Conservation (phyloP, 441 rosid species). For the Populus tomentosa region DNA sequence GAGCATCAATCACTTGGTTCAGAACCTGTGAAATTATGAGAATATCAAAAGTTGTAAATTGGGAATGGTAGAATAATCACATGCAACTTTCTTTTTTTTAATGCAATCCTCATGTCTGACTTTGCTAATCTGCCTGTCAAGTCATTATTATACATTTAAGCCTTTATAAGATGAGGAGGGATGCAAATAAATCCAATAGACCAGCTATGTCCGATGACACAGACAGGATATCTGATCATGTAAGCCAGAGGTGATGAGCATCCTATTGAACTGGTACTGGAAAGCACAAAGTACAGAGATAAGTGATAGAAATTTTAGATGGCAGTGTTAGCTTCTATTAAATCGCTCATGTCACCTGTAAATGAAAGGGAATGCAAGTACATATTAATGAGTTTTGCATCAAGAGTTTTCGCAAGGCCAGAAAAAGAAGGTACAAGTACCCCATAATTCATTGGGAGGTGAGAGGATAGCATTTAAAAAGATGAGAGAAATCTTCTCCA, state of each 20-base stretch:
- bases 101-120: background rate
- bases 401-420: too few species aligned
- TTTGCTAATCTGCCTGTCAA: background rate
- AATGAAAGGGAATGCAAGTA: too few species aligned
- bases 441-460: too few species aligned
- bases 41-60: constrained; percentile 16
- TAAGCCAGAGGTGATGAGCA: background rate
- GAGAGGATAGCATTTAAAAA: too few species aligned
- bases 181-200: background rate
- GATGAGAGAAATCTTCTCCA: too few species aligned
- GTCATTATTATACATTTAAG: background rate
- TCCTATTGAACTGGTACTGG: background rate
- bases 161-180: background rate
- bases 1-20: constrained; percentile 43
- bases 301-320: too few species aligned
- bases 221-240: background rate
- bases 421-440: too few species aligned
- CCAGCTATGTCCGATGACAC: background rate
- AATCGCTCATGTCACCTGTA: too few species aligned
- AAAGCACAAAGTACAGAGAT: too few species aligned
- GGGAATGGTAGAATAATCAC: background rate
- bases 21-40: constrained; percentile 36
- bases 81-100: background rate
- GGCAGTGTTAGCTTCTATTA: too few species aligned
- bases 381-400: too few species aligned